These are phyloP conservation scores for Tripterygium wilfordii DNA, from an alignment of 177 flowering plant species.

Conservation along the genomic window DNA sequence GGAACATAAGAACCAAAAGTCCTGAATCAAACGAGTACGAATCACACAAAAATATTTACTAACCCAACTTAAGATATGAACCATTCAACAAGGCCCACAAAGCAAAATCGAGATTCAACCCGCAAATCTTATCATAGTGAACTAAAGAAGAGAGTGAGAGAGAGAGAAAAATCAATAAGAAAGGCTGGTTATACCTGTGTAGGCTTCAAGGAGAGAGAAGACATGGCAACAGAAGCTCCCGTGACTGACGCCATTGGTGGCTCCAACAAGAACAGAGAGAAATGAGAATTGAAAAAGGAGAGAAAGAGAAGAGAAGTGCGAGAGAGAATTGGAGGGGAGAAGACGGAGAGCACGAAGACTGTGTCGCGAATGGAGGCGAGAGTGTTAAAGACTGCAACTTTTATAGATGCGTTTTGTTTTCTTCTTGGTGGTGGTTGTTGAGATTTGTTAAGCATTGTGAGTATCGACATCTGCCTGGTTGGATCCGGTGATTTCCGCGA, in stretches of 20 bases:
- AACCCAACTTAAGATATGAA: no score
- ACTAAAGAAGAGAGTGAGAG: background rate
- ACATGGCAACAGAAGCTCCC: slow-evolving; percentile 2
- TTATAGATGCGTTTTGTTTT: no score
- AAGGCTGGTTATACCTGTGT: slow-evolving; percentile 10
- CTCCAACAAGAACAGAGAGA: slow-evolving; percentile 3
- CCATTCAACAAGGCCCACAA: background rate
- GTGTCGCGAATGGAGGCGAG: no score
- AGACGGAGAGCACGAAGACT: no score
- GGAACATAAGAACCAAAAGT: no score
- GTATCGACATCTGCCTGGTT: no score
- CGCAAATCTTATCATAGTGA: background rate
- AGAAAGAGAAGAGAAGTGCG: slow-evolving; percentile 16
- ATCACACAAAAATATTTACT: no score
- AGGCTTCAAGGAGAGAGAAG: slow-evolving; percentile 20
- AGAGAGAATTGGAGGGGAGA: slow-evolving; percentile 14
- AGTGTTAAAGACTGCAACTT: no score
- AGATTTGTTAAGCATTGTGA: no score
- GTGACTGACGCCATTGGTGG: slow-evolving; percentile 20
- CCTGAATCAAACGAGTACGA: no score
- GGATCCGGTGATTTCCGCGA: no score
- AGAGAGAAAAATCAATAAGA: background rate
- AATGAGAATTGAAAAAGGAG: slow-evolving; percentile 7
- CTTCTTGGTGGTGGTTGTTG: no score
- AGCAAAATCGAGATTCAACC: background rate